Evolutionary conservation across 2,329 filamentous ascomycete species (phyloP), one percentile per base, ranked within the genome.

Genomic region (Herpomyces periplanetae): DNA sequence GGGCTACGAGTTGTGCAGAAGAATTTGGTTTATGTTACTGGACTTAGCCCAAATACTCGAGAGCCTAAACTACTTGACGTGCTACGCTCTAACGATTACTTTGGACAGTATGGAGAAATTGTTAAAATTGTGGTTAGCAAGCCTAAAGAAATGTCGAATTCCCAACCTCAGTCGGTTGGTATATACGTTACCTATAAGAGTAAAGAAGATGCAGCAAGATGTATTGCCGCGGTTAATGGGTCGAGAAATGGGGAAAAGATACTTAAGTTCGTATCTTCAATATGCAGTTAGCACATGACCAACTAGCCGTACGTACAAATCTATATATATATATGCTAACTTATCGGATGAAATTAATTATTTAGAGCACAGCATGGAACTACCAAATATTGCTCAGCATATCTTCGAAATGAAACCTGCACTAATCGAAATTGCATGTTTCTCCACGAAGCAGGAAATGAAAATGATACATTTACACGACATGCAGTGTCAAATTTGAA

Each of bases 91-190:
- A 57, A 59, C 18, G 65, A 88, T 32, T 96, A 88, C 35, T 96
- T 96, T 31, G 80, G 80, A 4, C 80, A 96, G 38, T 96, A 96
- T 35, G 80, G 80, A 29, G 80, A 75, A 34, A 96, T 96, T 29
- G 64, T 87, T 34, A 96, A 96, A 39, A 91, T 96, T 22, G 85
- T 87, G 21, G 85, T 96, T 27, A 91, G 73, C 46, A 88, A 87
- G 37, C 57, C 71, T 15, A 87, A 85, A 38, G 68, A 75, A 25
- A 47, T 48, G 17, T 44, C 48, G 13, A 45, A 51, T 21, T 45
- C 48, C 21, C 65, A 69, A 27, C n/a, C n/a, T n/a, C 65, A 80
- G 30, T 84, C 73, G 0, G 61, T 96, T 3, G 80, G 80, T 17
- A 75, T 96, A 19, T 96, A 96, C 33, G 80, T 96, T n/a, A 96